Percentiles rank a stretch among this genome's conserved stretches.
These are phyloP conservation scores for Rhododendron kiyosumense DNA, from an alignment of 148 eudicot species.

Conservation along the genomic window DNA sequence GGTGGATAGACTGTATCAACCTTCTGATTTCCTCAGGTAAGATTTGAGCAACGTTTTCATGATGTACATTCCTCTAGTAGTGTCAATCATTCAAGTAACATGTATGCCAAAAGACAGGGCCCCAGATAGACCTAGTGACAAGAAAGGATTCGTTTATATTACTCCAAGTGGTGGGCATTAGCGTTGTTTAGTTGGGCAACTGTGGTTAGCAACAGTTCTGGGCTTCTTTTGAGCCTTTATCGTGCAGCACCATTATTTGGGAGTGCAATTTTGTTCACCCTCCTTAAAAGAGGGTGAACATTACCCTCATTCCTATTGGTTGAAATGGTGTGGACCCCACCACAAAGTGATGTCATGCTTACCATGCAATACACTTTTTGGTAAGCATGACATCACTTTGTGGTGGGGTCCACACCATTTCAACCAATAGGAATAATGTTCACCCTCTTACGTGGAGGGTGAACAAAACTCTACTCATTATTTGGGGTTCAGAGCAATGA, in stretches of 20 bases:
- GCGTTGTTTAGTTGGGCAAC: neutral
- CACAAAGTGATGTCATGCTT: too few relatives aligned
- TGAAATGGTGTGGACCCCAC: too few relatives aligned
- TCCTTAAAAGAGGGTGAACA: too few relatives aligned
- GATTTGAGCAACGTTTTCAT: neutral
- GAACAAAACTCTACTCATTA: too few relatives aligned
- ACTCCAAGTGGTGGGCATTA: neutral
- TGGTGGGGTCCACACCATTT: too few relatives aligned
- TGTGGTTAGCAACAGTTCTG: neutral
- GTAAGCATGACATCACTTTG: too few relatives aligned
- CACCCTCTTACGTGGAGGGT: too few relatives aligned
- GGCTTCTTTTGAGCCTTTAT: neutral
- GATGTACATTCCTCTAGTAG: neutral
- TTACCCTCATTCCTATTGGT: too few relatives aligned
- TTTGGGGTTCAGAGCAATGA: neutral
- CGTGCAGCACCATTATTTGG: neutral
- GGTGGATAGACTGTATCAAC: neutral
- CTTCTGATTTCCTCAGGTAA: constrained; percentile 2
- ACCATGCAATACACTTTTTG: too few relatives aligned
- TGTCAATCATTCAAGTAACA: neutral
- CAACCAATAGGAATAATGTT: too few relatives aligned
- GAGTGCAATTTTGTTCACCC: too few relatives aligned
- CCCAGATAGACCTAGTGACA: neutral
- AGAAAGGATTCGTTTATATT: neutral
- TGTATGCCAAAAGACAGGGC: neutral